Evolutionary conservation across 768 basidiomycete species (phyloP), one percentile per base, ranked within the genome.

Genomic region (Tulasnella calospora): DNA sequence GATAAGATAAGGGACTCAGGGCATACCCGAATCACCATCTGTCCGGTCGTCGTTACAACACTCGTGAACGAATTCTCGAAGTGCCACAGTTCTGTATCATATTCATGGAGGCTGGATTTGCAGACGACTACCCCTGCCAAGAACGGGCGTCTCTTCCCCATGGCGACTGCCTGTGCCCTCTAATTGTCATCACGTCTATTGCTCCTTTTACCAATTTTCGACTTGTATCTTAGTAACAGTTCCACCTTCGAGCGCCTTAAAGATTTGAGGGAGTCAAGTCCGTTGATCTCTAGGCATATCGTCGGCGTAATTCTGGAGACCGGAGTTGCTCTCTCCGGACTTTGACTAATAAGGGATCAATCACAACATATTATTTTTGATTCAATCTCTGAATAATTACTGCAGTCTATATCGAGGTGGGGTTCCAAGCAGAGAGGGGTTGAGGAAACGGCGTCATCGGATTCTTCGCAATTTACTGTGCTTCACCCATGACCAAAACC

Each of bases 401-500:
- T 67, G 35, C 15, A 12, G 61, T 67, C 27, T 67, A 67, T 67
- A 33, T 67, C 15, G 61, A 67, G 30, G 35, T 3, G 61, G 19
- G 55, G 8, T 27, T 8, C 10, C 8, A 30, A n/a, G n/a, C 33
- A 35, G 61, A 67, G 27, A 30, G 13, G 61, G 30, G 10, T 67
- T 8, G 51, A 51, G 21, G 23, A 51, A 23, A 67, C 61, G 13
- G 27, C n/a, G 30, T 67, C 61, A 67, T 67, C 33, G 30, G 15
- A 35, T 27, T 17, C 23, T 15, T 12, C 5, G 12, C 30, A 15
- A 35, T 35, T 67, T 67, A 67, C 61, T 67, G 61, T 17, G 61
- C 61, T 0, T 67, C 61, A 33, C 71, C 69, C 67, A 78, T 70
- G 35, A 44, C 71, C 3, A 78, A n/a, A n/a, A 78, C 44, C 77